Base-by-base conservation (phyloP, 2,329 filamentous ascomycete species). In the Hirsutella thompsonii region DNA sequence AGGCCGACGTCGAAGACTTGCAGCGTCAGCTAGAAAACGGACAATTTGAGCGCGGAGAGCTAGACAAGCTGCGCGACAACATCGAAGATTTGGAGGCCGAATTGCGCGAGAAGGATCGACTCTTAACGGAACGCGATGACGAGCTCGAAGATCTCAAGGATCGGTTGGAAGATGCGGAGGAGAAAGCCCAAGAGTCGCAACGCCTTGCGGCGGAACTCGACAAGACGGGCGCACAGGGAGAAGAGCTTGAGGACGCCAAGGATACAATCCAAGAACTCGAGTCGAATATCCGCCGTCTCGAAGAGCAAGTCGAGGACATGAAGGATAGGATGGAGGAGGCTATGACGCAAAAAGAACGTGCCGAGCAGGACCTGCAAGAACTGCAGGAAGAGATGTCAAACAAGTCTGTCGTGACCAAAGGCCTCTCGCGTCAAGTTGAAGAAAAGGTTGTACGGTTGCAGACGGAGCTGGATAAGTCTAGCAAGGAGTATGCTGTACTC, bases 331-430 rank as follows among this genome's bases (percentile, higher is more conserved):
- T 73, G 16, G 62, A 76, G 30, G 66, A 74, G 39, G 74, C 76
- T 0, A 45, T 69, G 8, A 55, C 62, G 1, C 68, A 78, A 42
- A 76, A 74, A 48, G 65, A 74, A 19, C 68, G 70, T 23, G 76
- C 76, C 2, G 72, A 79, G 49, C 62, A 60, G 6, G 70, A 81
- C 44, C 62, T 81, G 14, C 70, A 79, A 49, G 76, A 81, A 52
- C 67, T 88, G 20, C 81, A 84, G 46, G 81, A 85, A 41, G 83
- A 88, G 51, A 76, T 88, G 71, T 73, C 81, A 19, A 81, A 89
- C 60, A 88, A 87, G 51, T 89, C 83, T 0, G 72, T 87, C 30
- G 76, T 77, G 40, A 83, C 81, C 11, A 87, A 83, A 54, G 82
- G 81, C 2, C 67, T 86, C 8, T 83, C 77, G 40, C 74, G 82